These are phyloP conservation scores for Suillus bovinus DNA, from an alignment of 768 basidiomycete genomes.

Conservation along the genomic window DNA sequence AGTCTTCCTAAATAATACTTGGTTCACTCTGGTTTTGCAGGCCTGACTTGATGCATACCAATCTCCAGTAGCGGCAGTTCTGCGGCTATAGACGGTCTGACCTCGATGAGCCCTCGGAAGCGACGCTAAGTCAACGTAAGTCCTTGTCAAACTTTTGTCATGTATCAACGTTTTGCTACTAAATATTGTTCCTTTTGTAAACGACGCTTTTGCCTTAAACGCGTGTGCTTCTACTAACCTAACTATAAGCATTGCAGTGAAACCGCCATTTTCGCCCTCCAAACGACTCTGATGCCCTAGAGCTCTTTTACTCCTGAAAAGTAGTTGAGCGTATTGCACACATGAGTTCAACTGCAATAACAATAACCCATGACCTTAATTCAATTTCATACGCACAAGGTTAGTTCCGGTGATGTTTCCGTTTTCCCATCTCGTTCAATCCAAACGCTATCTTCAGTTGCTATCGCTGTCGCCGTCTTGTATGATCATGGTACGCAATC, in stretches of 20 bases:
- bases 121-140: background rate
- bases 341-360: background rate
- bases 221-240: background rate
- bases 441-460: conserved; percentile 22
- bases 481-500: conserved; percentile 29
- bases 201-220: background rate
- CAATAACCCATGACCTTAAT: background rate
- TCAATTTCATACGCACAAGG: conserved; percentile 23
- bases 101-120: no score
- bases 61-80: no score
- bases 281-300: background rate
- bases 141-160: background rate
- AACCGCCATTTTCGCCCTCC: background rate
- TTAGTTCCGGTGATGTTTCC: conserved; percentile 7
- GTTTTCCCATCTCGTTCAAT: conserved; percentile 1
- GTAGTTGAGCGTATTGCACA: background rate
- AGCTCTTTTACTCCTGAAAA: background rate
- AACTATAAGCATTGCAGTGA: background rate
- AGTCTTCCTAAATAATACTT: background rate
- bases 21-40: background rate
- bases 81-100: background rate
- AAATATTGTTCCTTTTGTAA: background rate
- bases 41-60: background rate
- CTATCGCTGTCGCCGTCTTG: conserved; percentile 26
- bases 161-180: background rate